Evolutionary conservation across 371 early-diverging fungal species (phyloP).

Genomic region (Mortierella polycephala): DNA sequence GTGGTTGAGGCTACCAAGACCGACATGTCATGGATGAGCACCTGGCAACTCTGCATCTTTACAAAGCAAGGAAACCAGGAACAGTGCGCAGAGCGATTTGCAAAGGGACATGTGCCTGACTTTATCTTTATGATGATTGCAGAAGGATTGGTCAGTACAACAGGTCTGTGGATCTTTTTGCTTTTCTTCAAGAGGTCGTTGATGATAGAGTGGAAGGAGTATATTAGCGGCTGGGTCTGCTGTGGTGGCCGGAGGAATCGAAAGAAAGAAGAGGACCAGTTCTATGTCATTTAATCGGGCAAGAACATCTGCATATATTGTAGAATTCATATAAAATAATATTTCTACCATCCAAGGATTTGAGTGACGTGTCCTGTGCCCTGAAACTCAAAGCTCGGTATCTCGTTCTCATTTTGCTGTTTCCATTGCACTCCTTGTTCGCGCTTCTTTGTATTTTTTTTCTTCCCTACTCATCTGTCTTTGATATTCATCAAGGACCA

Average conservation of each 20-base stretch:
- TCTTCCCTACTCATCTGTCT: no score
- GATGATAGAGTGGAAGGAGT: conserved; percentile 41
- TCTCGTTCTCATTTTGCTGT: no score
- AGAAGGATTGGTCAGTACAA: conserved; percentile 47
- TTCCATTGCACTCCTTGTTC: no score
- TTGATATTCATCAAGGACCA: no score
- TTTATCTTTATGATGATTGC: conserved; percentile 51
- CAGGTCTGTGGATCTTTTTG: conserved; percentile 49
- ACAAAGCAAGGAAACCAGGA: conserved; percentile 31
- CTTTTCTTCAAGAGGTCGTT: conserved; percentile 49
- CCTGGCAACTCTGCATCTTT: conserved; percentile 52
- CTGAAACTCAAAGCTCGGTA: no score
- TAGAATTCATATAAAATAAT: no score
- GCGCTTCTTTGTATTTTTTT: no score
- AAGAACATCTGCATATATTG: no score
- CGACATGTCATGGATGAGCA: conserved; percentile 47
- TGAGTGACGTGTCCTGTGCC: no score
- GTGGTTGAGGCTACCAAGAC: conserved; percentile 39
- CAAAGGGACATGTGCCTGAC: conserved; percentile 37
- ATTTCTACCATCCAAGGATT: no score
- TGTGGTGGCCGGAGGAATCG: conserved; percentile 39
- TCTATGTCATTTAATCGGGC: conserved; percentile 43
- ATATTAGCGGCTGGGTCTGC: conserved; percentile 46
- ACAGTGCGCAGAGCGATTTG: conserved; percentile 23
- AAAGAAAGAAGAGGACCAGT: conserved; percentile 37